Base-by-base conservation (phyloP, 352 stramenopile genomes). In the Pythium scleroteichum region DNA sequence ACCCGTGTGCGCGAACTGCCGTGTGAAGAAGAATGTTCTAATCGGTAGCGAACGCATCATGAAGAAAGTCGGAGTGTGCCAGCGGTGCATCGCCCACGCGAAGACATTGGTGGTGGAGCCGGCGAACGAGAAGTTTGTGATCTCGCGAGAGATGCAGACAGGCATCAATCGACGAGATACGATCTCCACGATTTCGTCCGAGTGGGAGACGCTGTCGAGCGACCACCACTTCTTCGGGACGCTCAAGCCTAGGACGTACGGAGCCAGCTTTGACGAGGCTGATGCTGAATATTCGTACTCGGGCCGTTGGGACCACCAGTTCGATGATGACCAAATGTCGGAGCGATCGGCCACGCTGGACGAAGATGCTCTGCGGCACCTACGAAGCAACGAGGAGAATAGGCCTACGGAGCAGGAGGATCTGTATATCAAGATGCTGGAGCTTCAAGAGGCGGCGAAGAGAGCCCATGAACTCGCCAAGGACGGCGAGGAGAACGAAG, bases 1-100 rank as follows among this genome's bases (percentile, higher is more conserved):
- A 6, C 66, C 64, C 0, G 65, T 86, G 9, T 88, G 78, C 46
- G 61, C 48, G 0, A 63, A 76, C 46, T 88, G 78, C 55, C 64
- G 64, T 17, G 38, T 68, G 3, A 88, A 86, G 44, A 75, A 76
- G 42, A 47, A 48, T 17, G 40, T 84, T 8, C 85, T 88, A 16
- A 17, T 73, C 2, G 71, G 78, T 0, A 10, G 27, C 0, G 44
- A 61, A 1, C 47, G 56, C 19, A 53, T 32, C 55, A 48, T 4
- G 40, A 66, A 20, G n/a, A 33, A 19, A 33, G 65, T 76, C 19
- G 7, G 49, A 2, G 74, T 71, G 41, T 82, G 73, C 49, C 61
- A 69, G 27, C 69, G 55, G 17, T 83, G 74, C 33, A 56, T 80
- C n/a, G 35, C 73, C 24, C 52, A 63, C 16, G 72, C 69, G 22